These are phyloP conservation scores for Orobanche coerulescens DNA, from an alignment of 257 asterid species.

Conservation along the genomic window DNA sequence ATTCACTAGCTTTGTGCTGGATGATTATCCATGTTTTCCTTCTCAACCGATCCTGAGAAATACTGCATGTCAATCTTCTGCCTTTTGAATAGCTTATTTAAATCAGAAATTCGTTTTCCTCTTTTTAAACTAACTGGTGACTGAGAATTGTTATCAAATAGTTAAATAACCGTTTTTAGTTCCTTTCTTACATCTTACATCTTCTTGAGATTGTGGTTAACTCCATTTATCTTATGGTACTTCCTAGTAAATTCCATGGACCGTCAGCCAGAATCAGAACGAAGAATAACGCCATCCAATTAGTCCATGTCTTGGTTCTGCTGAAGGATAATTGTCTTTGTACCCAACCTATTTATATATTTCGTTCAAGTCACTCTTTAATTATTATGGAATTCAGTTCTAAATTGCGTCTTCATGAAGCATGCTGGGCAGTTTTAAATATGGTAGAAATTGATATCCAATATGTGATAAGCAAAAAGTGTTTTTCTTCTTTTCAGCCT, in stretches of 20 bases:
- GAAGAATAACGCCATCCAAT: not conserved
- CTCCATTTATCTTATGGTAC: not conserved
- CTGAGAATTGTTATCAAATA: not conserved
- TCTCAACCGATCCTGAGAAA: not conserved
- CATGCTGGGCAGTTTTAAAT: not conserved
- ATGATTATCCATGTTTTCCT: not conserved
- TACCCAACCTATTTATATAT: too few relatives aligned
- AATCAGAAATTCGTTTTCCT: not conserved
- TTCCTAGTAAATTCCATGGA: not conserved
- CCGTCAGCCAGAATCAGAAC: not conserved
- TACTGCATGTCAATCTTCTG: not conserved
- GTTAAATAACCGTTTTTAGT: too few relatives aligned
- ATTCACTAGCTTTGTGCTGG: not conserved
- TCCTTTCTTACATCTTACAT: not conserved
- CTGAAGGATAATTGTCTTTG: not conserved
- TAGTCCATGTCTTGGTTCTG: not conserved
- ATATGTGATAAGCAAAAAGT: constrained; percentile 11
- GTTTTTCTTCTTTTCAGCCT: constrained; percentile 23
- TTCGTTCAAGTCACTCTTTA: not conserved
- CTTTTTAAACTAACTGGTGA: not conserved
- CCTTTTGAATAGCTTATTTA: not conserved
- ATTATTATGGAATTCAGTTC: not conserved
- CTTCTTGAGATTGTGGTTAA: not conserved
- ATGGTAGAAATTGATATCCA: not conserved
- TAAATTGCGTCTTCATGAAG: not conserved